Conservation (phyloP, 768 basidiomycete genomes). For the Pleurotus tuber-regium region DNA sequence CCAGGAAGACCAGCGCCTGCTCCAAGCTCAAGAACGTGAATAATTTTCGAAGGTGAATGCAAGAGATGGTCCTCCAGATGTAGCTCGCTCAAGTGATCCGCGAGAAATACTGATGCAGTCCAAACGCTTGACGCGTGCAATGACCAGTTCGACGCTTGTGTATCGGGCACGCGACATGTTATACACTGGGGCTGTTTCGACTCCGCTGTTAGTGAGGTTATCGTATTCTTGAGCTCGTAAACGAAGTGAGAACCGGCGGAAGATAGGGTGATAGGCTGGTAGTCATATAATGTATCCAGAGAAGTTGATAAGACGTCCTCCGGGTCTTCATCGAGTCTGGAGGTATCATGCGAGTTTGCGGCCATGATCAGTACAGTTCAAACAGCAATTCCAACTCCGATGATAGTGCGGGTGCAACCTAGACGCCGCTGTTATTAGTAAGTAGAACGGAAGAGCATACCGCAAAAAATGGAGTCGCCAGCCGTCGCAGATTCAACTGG, state of each 20-base stretch:
- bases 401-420: too few relatives aligned
- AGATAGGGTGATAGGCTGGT: conserved; percentile 58
- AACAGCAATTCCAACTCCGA: too few relatives aligned
- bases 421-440: too few relatives aligned
- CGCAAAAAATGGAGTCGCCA: too few relatives aligned
- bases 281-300: conserved; percentile 59
- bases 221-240: conserved; percentile 27
- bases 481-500: too few relatives aligned
- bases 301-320: conserved; percentile 72
- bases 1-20: conserved; percentile 75
- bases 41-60: conserved; percentile 12
- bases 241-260: conserved; percentile 47
- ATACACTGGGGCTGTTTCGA: conserved; percentile 25
- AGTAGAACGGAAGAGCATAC: too few relatives aligned
- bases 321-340: conserved; percentile 30
- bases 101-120: conserved; percentile 64
- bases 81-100: conserved; percentile 57
- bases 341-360: neutral
- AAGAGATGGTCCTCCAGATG: conserved; percentile 28
- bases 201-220: conserved; percentile 6
- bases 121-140: conserved; percentile 79
- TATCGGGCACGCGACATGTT: conserved; percentile 59
- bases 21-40: conserved; percentile 65
- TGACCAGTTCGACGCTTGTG: conserved; percentile 66
- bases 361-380: too few relatives aligned